Evolutionary conservation across 441 rosid genomes (phyloP).

Genomic region (Macaranga tanarius): DNA sequence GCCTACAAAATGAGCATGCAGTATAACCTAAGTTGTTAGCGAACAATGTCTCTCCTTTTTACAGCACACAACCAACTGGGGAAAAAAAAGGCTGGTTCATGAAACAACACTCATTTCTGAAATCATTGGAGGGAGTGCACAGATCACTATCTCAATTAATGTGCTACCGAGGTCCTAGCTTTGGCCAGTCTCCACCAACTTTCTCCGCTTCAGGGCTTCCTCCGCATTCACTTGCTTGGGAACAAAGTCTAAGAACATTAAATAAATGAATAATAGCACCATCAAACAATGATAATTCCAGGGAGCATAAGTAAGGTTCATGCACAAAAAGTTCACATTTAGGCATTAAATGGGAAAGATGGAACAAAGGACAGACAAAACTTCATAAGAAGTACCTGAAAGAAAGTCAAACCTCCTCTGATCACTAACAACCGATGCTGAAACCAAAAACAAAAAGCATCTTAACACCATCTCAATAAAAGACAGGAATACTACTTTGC

Average conservation of each 20-base stretch:
- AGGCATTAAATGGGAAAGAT: not conserved
- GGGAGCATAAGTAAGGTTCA: not conserved
- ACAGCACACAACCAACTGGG: too few species aligned
- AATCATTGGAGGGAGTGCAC: constrained; percentile 11
- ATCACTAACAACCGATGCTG: constrained; percentile 70
- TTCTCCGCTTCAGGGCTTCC: constrained; percentile 55
- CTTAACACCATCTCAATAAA: not conserved
- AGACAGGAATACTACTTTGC: not conserved
- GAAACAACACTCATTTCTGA: not conserved
- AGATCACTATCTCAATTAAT: constrained; percentile 12
- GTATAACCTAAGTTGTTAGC: constrained; percentile 2
- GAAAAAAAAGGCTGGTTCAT: not conserved
- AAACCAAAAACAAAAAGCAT: constrained; percentile 26
- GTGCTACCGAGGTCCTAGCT: constrained; percentile 25
- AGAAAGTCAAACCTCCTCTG: constrained; percentile 71
- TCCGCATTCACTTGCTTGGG: constrained; percentile 72
- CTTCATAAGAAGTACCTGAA: constrained; percentile 53
- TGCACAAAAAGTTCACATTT: not conserved
- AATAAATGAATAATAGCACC: not conserved
- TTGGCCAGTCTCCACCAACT: constrained; percentile 34
- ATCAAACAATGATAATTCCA: not conserved
- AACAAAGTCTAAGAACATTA: constrained; percentile 54
- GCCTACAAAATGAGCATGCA: not conserved
- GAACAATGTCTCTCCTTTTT: not conserved
- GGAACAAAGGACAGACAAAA: not conserved